Percentiles rank a stretch among this genome's conserved stretches.
These are phyloP conservation scores for Cladosporium sphaerospermum DNA, from an alignment of 2,329 filamentous ascomycete genomes.

Conservation along the genomic window DNA sequence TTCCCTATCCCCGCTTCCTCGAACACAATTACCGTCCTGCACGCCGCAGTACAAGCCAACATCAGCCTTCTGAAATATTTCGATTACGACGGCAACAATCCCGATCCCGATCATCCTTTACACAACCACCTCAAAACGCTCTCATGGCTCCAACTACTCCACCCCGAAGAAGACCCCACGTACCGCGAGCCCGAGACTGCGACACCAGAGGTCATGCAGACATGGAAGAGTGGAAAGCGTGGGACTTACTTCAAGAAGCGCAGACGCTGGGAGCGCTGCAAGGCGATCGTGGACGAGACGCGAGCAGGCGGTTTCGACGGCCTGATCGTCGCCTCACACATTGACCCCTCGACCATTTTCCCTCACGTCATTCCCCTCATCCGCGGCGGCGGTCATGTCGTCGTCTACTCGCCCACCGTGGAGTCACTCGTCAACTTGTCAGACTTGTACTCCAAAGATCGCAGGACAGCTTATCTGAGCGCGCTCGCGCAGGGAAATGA, in stretches of 20 bases:
- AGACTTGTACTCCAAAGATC: constrained; percentile 76
- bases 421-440: constrained; percentile 72
- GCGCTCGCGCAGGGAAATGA: constrained; percentile 25
- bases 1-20: constrained; percentile 57
- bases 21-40: constrained; percentile 76
- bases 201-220: constrained; percentile 54
- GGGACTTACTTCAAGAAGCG: constrained; percentile 86
- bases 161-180: constrained; percentile 66
- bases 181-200: constrained; percentile 63
- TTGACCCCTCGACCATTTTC: constrained; percentile 74
- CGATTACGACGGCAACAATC: constrained; percentile 67
- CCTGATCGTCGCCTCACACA: constrained; percentile 71
- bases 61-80: constrained; percentile 85
- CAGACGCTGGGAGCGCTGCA: constrained; percentile 69
- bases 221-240: constrained; percentile 74
- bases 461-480: constrained; percentile 68
- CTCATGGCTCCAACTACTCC: constrained; percentile 85
- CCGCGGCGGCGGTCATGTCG: constrained; percentile 73
- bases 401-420: constrained; percentile 74
- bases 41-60: constrained; percentile 80
- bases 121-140: constrained; percentile 73
- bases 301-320: constrained; percentile 74
- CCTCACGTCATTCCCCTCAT: constrained; percentile 72
- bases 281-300: constrained; percentile 66
- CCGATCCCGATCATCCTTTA: constrained; percentile 64